A percentile compares a stretch with the other conserved stretches of the same genome.
phyloP scores from a whole-genome alignment of 768 basidiomycete species.

The Leccinum disarticulatum region DNA sequence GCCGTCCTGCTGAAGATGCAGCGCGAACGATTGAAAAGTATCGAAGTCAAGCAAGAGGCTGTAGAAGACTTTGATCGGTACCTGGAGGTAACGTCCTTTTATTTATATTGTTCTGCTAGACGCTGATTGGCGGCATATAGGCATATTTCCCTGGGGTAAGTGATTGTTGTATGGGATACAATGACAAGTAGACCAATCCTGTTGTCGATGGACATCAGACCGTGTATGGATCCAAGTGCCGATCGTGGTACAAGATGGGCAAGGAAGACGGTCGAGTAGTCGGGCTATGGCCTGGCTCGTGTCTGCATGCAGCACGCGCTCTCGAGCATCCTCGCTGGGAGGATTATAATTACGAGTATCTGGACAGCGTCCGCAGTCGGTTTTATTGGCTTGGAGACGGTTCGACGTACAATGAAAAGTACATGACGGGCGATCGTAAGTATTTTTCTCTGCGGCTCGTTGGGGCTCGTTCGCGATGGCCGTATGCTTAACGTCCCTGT shows the following conservation, averaged over 20 bases:
- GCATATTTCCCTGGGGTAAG: conserved; percentile 15
- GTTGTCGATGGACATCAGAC: conserved; percentile 38
- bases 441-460: conserved; percentile 30
- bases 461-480: conserved; percentile 34
- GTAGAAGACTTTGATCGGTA: conserved; percentile 56
- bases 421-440: conserved; percentile 37
- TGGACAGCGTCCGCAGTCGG: conserved; percentile 45
- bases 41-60: conserved; percentile 60
- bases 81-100: conserved; percentile 41
- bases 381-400: conserved; percentile 65
- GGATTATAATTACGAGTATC: conserved; percentile 53
- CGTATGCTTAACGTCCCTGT: conserved; percentile 23
- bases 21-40: conserved; percentile 59
- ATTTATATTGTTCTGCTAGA: background rate
- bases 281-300: conserved; percentile 62
- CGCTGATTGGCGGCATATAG: background rate
- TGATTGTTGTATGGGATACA: background rate
- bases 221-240: conserved; percentile 56
- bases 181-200: conserved; percentile 18
- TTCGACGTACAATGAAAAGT: conserved; percentile 51
- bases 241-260: conserved; percentile 65
- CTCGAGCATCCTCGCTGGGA: conserved; percentile 63
- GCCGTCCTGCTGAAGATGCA: conserved; percentile 50
- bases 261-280: conserved; percentile 55
- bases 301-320: conserved; percentile 48